Base-by-base conservation (phyloP, 176 grass and related monocot species). In the Carex parvula region DNA sequence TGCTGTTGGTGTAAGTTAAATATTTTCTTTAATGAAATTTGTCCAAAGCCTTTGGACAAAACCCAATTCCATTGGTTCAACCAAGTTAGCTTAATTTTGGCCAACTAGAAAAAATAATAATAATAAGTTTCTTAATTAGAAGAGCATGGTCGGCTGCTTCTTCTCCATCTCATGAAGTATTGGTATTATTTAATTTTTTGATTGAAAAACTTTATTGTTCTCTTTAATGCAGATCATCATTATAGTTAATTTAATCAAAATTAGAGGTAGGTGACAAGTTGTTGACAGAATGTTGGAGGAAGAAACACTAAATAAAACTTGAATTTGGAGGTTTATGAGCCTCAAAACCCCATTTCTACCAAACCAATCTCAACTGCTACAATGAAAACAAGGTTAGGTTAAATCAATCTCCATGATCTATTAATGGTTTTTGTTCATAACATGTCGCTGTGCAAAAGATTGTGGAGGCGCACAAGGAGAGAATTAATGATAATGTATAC, bases 231-330 rank as follows among this genome's bases (percentile, higher is more conserved):
- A 69, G 9, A 29, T 77, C 26, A 21, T 55, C 24, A 56, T 56
- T 29, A 24, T 70, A 42, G 8, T 44, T 29, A 32, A 56, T 2
- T 22, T 50, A 53, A 53, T 29, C 24, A 13, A 53, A 53, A 75
- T 54, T 52, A 53, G n/a, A 75, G 44, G 44, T 26, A 75, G 44
- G 46, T 26, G 20, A 46, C 21, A 46, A 53, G 46, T 52, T 75
- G 70, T 75, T 77, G 73, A 53, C 6, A 77, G 22, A 77, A 77
- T 33, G 73, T 77, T 77, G 73, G 50, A 77, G 22, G 50, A 56
- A 8, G 17, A 18, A 77, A 55, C 14, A 17, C 1, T 33, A 77
- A 77, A 77, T 0, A 77, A 77, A 56, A 32, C 20, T 77, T 29
- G 2, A 14, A 13, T 55, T 77, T 77, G 50, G 21, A 77, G 52